These are phyloP conservation scores for Beverwykella pulmonaria DNA, from an alignment of 495 filamentous ascomycete genomes.

Conservation along the genomic window DNA sequence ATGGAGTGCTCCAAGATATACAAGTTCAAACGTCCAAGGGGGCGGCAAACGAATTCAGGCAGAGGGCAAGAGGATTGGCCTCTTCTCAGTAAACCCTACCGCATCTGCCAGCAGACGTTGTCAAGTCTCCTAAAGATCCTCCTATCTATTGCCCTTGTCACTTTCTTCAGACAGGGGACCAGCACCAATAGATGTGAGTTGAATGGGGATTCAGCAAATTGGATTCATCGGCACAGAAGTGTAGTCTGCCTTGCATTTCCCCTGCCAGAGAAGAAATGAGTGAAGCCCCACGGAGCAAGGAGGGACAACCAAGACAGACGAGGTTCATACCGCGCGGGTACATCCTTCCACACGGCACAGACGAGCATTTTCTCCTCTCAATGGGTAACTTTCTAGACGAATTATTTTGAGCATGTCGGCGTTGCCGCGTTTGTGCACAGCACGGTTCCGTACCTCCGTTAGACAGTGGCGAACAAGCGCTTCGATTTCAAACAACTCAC, in stretches of 20 bases:
- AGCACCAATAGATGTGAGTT: not conserved
- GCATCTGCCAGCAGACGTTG: too few species aligned
- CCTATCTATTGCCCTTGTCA: too few species aligned
- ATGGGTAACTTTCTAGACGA: not conserved
- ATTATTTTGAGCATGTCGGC: not conserved
- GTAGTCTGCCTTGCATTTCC: constrained; percentile 10
- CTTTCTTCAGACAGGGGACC: too few species aligned
- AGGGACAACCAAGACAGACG: not conserved
- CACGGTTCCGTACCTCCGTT: not conserved
- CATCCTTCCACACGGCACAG: not conserved
- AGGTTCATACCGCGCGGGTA: not conserved
- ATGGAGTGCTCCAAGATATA: too few species aligned
- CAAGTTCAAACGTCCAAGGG: too few species aligned
- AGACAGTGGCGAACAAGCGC: not conserved
- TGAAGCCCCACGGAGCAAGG: not conserved
- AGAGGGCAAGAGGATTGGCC: too few species aligned
- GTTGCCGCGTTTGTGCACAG: not conserved
- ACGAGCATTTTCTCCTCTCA: not conserved
- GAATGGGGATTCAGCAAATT: not conserved
- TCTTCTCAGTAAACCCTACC: too few species aligned
- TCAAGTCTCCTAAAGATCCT: too few species aligned
- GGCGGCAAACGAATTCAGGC: too few species aligned
- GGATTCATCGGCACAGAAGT: not conserved
- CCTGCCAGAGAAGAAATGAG: not conserved
- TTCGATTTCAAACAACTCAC: not conserved